Evolutionary conservation across 176 grass and related monocot species (phyloP), one percentile per base, ranked within the genome.

Genomic region (Phragmites australis): DNA sequence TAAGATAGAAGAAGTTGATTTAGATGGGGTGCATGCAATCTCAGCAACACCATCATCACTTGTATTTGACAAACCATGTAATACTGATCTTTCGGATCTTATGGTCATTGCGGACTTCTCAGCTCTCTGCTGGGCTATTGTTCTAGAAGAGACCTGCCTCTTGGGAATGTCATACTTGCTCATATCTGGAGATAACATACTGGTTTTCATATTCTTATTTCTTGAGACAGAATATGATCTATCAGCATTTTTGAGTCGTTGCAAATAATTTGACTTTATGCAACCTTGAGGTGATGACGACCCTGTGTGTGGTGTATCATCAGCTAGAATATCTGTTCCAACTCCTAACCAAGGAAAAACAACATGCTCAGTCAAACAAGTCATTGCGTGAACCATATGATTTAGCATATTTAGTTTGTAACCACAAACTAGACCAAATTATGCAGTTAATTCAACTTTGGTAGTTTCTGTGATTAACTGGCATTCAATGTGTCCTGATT

Each of bases 1-100:
- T 29, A 34, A 62, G 48, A 59, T 74, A 75, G 82, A 58, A 73
- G 88, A 77, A 74, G 47, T 86, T 53, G 75, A 86, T 67, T 34
- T 78, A 17, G 82, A 57, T 45, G 56, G 69, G 30, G 63, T 21
- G 17, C 47, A 13, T 30, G 27, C 73, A 68, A 63, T 87, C 51
- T 92, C 89, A 50, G 87, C 26, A 70, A 85, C 86, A 64, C 88
- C 84, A 32, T 78, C 84, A 34, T 90, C 89, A 51, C 67, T 30
- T 62, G 25, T 60, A 71, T 88, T 55, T 73, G 59, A 59, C 43
- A 77, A 39, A 31, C 84, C 86, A 81, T 75, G 6, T 25, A 85
- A 37, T 41, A 74, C 80, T 70, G 85, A 85, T 64, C 22, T 21
- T 8, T 17, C 52, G 23, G 63, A 22, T 72, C 26, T 55, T 77